Conservation (phyloP, 306 rosid species). For the Medicago arabica region DNA sequence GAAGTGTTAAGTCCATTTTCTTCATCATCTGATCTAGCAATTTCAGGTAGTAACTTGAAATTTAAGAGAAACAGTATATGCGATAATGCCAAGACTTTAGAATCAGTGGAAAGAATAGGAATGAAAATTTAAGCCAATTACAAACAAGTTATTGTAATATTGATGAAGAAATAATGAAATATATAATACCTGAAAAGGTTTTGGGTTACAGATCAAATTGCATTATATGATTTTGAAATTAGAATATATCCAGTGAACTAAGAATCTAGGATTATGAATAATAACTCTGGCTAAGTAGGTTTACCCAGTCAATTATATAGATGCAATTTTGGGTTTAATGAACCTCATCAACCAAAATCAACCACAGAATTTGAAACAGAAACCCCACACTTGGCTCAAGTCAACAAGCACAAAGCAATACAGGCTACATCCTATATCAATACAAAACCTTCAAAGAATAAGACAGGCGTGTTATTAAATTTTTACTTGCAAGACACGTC, state of each 20-base stretch:
- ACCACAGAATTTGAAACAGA: constrained; percentile 21
- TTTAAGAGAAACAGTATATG: constrained; percentile 13
- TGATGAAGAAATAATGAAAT: constrained; percentile 12
- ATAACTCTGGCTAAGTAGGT: background rate
- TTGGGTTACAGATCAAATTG: constrained; percentile 3
- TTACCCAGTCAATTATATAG: constrained; percentile 16
- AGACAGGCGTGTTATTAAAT: background rate
- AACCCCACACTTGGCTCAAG: background rate
- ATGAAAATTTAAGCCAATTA: background rate
- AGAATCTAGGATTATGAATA: constrained; percentile 25
- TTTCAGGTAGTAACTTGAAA: constrained; percentile 31
- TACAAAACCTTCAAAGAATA: constrained; percentile 11
- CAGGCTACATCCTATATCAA: background rate
- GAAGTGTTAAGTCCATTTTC: constrained; percentile 34
- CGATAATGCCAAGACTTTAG: constrained; percentile 8
- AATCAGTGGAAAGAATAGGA: constrained; percentile 14
- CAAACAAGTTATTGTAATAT: constrained; percentile 1
- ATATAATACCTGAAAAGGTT: background rate
- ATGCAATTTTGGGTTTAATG: background rate
- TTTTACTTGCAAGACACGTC: too few species aligned
- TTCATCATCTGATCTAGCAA: constrained; percentile 35
- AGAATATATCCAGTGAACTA: background rate
- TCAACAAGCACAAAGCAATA: constrained; percentile 17
- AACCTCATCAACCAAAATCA: constrained; percentile 20
- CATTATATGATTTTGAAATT: background rate